These are phyloP conservation scores for Wickerhamomyces sp. DNA, from an alignment of 1,139 yeast genomes.

Conservation along the genomic window DNA sequence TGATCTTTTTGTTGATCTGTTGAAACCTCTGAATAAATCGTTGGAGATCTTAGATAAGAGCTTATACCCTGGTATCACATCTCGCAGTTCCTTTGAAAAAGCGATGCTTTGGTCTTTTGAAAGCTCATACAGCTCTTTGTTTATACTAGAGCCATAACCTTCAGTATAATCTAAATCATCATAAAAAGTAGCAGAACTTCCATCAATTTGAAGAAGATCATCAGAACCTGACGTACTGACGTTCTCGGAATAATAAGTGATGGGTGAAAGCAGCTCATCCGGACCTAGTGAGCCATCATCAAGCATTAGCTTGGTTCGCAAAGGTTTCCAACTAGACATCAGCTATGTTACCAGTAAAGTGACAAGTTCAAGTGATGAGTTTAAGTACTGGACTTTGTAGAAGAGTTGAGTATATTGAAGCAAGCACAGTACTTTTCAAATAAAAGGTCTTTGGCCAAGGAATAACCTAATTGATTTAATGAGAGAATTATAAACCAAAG, in stretches of 20 bases:
- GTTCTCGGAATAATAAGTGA: constrained; percentile 12
- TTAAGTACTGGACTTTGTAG: too few relatives aligned
- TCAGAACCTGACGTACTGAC: constrained; percentile 5
- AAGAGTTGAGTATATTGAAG: too few relatives aligned
- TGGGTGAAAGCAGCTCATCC: constrained; percentile 13
- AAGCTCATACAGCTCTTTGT: constrained; percentile 11
- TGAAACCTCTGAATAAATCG: constrained; percentile 18
- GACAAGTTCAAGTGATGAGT: too few relatives aligned
- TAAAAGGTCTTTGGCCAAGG: too few relatives aligned
- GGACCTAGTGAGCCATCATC: not conserved
- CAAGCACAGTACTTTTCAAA: too few relatives aligned
- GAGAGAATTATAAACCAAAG: too few relatives aligned
- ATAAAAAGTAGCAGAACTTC: constrained; percentile 9
- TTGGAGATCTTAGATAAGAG: constrained; percentile 17
- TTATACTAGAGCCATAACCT: constrained; percentile 3
- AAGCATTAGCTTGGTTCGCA: too few relatives aligned
- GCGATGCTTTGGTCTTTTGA: constrained; percentile 7
- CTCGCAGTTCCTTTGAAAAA: constrained; percentile 8
- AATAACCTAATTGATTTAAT: too few relatives aligned
- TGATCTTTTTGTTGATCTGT: constrained; percentile 9
- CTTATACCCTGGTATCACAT: constrained; percentile 14
- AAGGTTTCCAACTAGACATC: too few relatives aligned
- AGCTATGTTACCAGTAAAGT: too few relatives aligned
- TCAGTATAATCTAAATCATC: constrained; percentile 13
- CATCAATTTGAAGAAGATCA: not conserved